phyloP scores from a whole-genome alignment of 768 basidiomycete species.

The Pleurotus giganteus region DNA sequence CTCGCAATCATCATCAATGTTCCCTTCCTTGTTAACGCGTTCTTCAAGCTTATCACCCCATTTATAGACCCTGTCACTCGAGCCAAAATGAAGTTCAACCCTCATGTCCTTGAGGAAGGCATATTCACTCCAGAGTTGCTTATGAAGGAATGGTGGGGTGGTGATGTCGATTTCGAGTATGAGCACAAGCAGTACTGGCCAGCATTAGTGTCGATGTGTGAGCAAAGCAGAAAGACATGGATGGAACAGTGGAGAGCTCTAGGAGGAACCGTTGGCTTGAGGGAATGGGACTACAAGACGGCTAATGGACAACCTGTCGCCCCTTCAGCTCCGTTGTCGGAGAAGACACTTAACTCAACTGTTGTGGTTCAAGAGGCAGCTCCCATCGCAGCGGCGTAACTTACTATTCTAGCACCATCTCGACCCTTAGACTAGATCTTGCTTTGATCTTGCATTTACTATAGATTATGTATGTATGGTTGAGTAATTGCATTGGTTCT shows the following conservation, averaged over 20 bases:
- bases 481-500: constrained; percentile 20
- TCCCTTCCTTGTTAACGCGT: constrained; percentile 73
- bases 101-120: constrained; percentile 58
- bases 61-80: constrained; percentile 84
- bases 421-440: neutral
- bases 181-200: constrained; percentile 77
- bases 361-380: constrained; percentile 2
- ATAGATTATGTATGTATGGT: constrained; percentile 6
- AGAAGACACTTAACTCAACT: neutral
- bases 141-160: constrained; percentile 70
- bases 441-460: constrained; percentile 1
- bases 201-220: constrained; percentile 52
- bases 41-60: constrained; percentile 76
- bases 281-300: constrained; percentile 77
- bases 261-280: constrained; percentile 68
- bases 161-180: constrained; percentile 65
- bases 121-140: constrained; percentile 71
- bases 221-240: constrained; percentile 46
- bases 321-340: neutral
- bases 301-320: neutral
- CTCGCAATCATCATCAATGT: constrained; percentile 72
- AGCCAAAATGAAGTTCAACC: constrained; percentile 75
- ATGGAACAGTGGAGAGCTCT: constrained; percentile 62
- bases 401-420: no score
- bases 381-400: neutral